Conservation (phyloP, 768 basidiomycete species). For the Mycena galericulata region DNA sequence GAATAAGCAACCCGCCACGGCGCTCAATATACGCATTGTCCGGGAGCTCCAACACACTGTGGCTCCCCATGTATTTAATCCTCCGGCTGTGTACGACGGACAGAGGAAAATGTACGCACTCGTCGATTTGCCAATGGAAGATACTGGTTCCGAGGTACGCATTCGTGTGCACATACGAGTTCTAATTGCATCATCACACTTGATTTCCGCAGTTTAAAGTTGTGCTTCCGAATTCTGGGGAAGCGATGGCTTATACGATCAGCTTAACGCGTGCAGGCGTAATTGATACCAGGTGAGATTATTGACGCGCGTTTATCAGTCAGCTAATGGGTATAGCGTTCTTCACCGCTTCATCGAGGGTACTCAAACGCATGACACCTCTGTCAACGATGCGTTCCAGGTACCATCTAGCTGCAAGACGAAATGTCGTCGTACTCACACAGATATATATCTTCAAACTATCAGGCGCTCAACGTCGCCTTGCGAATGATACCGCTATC, state of each 20-base stretch:
- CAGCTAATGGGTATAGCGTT: constrained; percentile 59
- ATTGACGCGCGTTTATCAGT: background rate
- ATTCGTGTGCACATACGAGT: background rate
- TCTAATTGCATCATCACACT: constrained; percentile 4
- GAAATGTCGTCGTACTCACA: background rate
- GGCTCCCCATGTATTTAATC: constrained; percentile 57
- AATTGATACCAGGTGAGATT: constrained; percentile 37
- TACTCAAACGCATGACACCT: constrained; percentile 73
- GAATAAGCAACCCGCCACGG: constrained; percentile 60
- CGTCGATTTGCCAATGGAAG: constrained; percentile 44
- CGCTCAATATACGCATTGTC: constrained; percentile 63
- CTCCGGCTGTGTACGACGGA: constrained; percentile 65
- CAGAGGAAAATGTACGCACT: constrained; percentile 68
- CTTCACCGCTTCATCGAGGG: constrained; percentile 66
- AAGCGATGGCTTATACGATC: constrained; percentile 55
- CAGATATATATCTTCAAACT: background rate
- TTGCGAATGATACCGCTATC: constrained; percentile 76
- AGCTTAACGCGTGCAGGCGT: constrained; percentile 67
- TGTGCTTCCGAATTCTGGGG: constrained; percentile 43
- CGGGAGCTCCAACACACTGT: constrained; percentile 55
- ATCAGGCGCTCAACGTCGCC: constrained; percentile 77
- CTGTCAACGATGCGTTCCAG: constrained; percentile 71
- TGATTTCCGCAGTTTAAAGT: constrained; percentile 51
- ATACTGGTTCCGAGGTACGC: constrained; percentile 50
- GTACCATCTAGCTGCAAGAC: constrained; percentile 45